Evolutionary conservation across 1,284 basidiomycete genomes (phyloP).

Genomic region (Ceratobasidium sp.): DNA sequence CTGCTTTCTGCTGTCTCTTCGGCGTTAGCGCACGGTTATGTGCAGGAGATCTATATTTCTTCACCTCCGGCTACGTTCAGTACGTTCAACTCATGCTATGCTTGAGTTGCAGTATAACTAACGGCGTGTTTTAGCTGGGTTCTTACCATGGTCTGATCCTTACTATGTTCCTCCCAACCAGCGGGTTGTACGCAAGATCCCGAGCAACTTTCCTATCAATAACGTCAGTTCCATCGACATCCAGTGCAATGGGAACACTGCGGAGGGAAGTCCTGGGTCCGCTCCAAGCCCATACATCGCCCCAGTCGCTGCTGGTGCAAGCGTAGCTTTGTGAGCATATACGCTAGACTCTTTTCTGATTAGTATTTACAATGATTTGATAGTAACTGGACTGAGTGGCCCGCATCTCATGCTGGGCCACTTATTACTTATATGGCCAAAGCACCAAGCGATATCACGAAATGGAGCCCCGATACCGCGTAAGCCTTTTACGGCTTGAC

Average conservation of each 20-base stretch:
- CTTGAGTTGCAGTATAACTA: constrained; percentile 50
- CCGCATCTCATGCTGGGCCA: constrained; percentile 53
- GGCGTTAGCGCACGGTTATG: constrained; percentile 54
- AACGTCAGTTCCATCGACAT: constrained; percentile 51
- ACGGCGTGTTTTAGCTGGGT: constrained; percentile 45
- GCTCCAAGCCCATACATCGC: constrained; percentile 60
- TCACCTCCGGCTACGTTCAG: constrained; percentile 17
- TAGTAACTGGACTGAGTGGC: constrained; percentile 41
- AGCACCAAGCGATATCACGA: constrained; percentile 58
- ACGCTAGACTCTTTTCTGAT: not conserved
- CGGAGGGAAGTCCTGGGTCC: constrained; percentile 55
- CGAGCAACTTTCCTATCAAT: constrained; percentile 48
- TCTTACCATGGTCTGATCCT: constrained; percentile 57
- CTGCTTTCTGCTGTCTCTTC: constrained; percentile 29
- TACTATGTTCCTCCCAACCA: constrained; percentile 57
- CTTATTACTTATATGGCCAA: constrained; percentile 63
- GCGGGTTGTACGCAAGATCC: constrained; percentile 60
- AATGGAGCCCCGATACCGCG: constrained; percentile 59
- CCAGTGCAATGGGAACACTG: constrained; percentile 52
- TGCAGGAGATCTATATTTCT: constrained; percentile 53
- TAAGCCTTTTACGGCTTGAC: constrained; percentile 48
- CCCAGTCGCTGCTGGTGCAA: constrained; percentile 59
- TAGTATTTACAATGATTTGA: not conserved
- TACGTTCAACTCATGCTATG: constrained; percentile 47
- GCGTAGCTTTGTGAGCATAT: constrained; percentile 48